Base-by-base conservation (phyloP, 1,284 basidiomycete species). In the Schizopora paradoxa region DNA sequence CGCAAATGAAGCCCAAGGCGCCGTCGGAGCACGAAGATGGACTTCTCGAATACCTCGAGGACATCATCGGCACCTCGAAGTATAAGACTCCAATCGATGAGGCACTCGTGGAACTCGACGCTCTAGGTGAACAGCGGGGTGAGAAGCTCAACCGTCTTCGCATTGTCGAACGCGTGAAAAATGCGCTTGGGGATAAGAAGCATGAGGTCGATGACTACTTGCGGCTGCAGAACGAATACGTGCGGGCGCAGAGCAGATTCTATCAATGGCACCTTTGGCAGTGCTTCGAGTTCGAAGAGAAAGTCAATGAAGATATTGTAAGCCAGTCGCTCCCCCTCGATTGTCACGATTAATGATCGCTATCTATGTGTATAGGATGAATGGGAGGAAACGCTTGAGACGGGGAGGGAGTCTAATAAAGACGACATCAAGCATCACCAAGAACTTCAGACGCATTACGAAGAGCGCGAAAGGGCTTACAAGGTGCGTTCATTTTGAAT, bases 1-100 rank as follows among this genome's bases (percentile, higher is more conserved):
- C 94, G 0, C 93, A 95, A 62, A 99, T 99, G 96, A 97, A 97
- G 61, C 90, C 96, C 4, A 99, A 98, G 65, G 94, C 90, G 0
- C 77, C 82, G 11, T 87, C 81, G 8, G 93, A 98, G 63, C 93
- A 97, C 59, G 95, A 99, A 59, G 96, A 99, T 48, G 96, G 95
- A 2, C 73, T 99, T 0, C 80, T 98, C 8, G 95, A 99, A 65
- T 98, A 99, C 62, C 79, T 98, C 11, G 95, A 99, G 62, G 95
- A 98, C 58, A 98, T 99, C 62, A 95, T 98, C 51, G 95, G 95
- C 19, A 98, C 95, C 0, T 86, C 91, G 0, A 74, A 79, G 52
- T 96, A 89, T 71, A 98, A 98, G 64, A 72, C 80, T 37, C 86
- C 90, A 0, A 96, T 99, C 49, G 92, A 97, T 35, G 74, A 88